phyloP scores from a whole-genome alignment of 176 grass and related monocot species.

The Sorghum bicolor region DNA sequence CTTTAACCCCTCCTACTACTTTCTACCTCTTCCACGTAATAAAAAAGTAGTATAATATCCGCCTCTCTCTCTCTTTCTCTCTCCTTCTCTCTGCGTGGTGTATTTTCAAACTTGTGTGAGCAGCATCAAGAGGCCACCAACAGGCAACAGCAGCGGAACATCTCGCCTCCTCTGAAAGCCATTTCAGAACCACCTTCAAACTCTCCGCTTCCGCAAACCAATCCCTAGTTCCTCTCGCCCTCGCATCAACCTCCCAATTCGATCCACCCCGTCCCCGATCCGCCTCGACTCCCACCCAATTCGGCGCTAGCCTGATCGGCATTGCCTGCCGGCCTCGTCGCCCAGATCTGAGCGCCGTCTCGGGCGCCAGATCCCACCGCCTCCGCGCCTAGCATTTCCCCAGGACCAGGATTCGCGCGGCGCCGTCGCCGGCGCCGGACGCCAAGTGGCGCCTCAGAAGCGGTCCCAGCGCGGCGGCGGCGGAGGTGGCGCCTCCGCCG shows the following conservation, averaged over 20 bases:
- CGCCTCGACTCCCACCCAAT: neutral
- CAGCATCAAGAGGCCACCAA: constrained; percentile 9
- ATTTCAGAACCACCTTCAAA: constrained; percentile 41
- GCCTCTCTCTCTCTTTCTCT: neutral
- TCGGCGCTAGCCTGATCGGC: neutral
- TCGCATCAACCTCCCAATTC: neutral
- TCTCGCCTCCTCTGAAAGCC: constrained; percentile 25
- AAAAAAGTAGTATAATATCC: neutral
- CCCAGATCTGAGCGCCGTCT: constrained; percentile 21
- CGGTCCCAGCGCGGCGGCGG: constrained; percentile 69
- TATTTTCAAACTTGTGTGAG: constrained; percentile 28
- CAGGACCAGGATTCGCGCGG: neutral
- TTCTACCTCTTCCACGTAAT: neutral
- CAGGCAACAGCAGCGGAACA: constrained; percentile 12
- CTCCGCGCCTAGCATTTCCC: neutral
- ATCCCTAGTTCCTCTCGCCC: constrained; percentile 7
- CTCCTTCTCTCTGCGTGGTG: neutral
- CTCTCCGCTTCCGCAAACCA: neutral
- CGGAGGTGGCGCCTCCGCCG: constrained; percentile 25
- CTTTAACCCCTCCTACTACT: neutral
- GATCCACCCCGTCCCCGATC: neutral
- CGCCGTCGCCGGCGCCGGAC: neutral
- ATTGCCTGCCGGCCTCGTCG: constrained; percentile 16
- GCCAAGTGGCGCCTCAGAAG: constrained; percentile 70
- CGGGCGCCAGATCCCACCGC: constrained; percentile 21